Conservation (phyloP, 2,329 filamentous ascomycete genomes). For the Diplodia corticola region DNA sequence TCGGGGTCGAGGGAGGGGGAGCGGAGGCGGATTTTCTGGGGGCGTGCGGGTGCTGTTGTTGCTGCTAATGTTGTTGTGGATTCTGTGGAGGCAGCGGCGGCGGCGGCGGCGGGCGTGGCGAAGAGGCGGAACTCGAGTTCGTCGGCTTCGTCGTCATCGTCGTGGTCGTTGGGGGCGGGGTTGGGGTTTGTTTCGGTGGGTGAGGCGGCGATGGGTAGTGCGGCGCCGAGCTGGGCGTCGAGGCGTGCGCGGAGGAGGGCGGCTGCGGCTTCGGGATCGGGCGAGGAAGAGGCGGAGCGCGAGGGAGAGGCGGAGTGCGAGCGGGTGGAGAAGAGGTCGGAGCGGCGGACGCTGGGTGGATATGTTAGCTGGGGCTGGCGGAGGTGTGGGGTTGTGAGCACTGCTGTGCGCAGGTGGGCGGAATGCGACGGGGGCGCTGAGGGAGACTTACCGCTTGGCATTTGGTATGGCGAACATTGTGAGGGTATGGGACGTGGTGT, state of each 20-base stretch:
- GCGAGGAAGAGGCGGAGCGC: background rate
- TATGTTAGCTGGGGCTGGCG: background rate
- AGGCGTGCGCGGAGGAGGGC: background rate
- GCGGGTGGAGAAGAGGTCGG: conserved; percentile 2
- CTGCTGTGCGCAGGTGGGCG: background rate
- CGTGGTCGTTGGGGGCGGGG: background rate
- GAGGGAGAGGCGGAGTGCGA: background rate
- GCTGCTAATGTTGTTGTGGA: background rate
- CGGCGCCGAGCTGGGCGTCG: background rate
- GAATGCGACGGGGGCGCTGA: background rate
- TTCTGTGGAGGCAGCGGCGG: background rate
- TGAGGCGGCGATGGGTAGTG: background rate
- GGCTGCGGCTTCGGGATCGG: background rate
- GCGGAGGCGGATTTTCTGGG: conserved; percentile 2
- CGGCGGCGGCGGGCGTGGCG: background rate
- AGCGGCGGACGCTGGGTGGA: conserved; percentile 6
- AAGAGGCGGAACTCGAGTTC: conserved; percentile 17
- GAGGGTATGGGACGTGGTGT: background rate
- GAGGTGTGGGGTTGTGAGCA: background rate
- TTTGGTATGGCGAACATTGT: conserved; percentile 1
- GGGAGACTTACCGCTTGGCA: conserved; percentile 7
- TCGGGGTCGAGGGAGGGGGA: background rate
- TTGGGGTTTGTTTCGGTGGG: background rate
- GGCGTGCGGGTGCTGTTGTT: background rate
- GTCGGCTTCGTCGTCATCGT: background rate